These are phyloP conservation scores for Sphaceloma murrayae DNA, from an alignment of 2,329 filamentous ascomycete genomes.

Conservation along the genomic window DNA sequence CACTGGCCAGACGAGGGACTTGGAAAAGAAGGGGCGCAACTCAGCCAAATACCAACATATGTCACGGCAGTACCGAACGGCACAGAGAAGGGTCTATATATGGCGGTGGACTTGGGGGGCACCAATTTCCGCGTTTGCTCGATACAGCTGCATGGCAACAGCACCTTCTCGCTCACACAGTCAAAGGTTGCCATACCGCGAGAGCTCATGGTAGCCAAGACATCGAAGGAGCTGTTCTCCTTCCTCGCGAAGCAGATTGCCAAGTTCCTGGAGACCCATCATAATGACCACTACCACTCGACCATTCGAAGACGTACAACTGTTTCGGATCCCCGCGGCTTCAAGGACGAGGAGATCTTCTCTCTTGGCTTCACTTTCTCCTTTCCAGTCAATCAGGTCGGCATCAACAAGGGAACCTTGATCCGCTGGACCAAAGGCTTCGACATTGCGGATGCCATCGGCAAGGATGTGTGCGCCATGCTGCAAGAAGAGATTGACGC, in stretches of 20 bases:
- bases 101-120: slow-evolving; percentile 94
- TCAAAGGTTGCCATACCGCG: slow-evolving; percentile 86
- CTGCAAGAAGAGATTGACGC: slow-evolving; percentile 84
- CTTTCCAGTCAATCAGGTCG: slow-evolving; percentile 87
- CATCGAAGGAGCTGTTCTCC: slow-evolving; percentile 74
- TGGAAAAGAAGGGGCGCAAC: slow-evolving; percentile 62
- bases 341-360: slow-evolving; percentile 68
- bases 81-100: slow-evolving; percentile 94
- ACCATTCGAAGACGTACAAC: slow-evolving; percentile 52
- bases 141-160: slow-evolving; percentile 84
- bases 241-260: slow-evolving; percentile 94
- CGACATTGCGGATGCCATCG: slow-evolving; percentile 87
- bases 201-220: slow-evolving; percentile 81
- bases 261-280: slow-evolving; percentile 74
- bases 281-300: slow-evolving; percentile 73
- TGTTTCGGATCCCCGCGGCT: slow-evolving; percentile 49
- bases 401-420: slow-evolving; percentile 88
- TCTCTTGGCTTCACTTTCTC: slow-evolving; percentile 98
- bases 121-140: slow-evolving; percentile 99
- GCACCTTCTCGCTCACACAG: slow-evolving; percentile 86
- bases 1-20: slow-evolving; percentile 64
- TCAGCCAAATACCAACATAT: slow-evolving; percentile 96
- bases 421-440: slow-evolving; percentile 99
- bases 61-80: slow-evolving; percentile 94
- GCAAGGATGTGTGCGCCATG: slow-evolving; percentile 86